Evolutionary conservation across 805 yeast genomes (phyloP).

Genomic region (Metschnikowia reukaufii): DNA sequence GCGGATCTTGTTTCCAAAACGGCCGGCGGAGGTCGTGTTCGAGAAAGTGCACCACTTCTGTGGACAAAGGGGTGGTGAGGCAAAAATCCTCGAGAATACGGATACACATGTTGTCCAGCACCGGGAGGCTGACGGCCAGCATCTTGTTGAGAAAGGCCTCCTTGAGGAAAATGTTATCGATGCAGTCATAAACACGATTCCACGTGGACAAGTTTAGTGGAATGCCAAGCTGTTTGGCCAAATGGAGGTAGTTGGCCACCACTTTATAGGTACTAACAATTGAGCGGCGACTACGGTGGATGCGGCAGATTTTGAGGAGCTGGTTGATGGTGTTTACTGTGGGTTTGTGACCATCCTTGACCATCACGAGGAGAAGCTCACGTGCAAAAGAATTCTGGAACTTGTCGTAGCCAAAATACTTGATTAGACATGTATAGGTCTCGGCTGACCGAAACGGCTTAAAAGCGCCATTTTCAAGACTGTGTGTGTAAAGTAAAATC

Average conservation of each 20-base stretch:
- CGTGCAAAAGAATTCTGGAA: constrained; percentile 43
- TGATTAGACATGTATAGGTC: constrained; percentile 40
- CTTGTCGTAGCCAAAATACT: constrained; percentile 41
- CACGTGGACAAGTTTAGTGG: constrained; percentile 36
- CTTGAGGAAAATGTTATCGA: constrained; percentile 38
- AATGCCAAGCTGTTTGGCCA: constrained; percentile 27
- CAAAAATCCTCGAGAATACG: constrained; percentile 37
- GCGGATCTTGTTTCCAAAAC: constrained; percentile 31
- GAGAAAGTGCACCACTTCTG: constrained; percentile 33
- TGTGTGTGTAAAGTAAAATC: constrained; percentile 39
- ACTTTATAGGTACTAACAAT: constrained; percentile 33
- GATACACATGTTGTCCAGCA: constrained; percentile 30
- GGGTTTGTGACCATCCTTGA: constrained; percentile 41
- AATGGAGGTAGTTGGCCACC: constrained; percentile 30
- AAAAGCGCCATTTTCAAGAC: constrained; percentile 30
- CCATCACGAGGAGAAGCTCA: constrained; percentile 40
- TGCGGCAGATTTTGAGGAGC: constrained; percentile 31
- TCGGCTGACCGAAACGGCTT: constrained; percentile 32
- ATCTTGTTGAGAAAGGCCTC: constrained; percentile 36
- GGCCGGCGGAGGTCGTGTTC: constrained; percentile 32
- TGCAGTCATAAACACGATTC: constrained; percentile 38
- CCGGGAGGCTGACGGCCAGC: constrained; percentile 32
- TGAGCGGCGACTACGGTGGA: constrained; percentile 35
- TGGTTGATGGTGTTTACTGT: constrained; percentile 41
- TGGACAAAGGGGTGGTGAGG: constrained; percentile 26